Conservation (phyloP, 2,329 filamentous ascomycete genomes). For the Thielaviopsis musarum region DNA sequence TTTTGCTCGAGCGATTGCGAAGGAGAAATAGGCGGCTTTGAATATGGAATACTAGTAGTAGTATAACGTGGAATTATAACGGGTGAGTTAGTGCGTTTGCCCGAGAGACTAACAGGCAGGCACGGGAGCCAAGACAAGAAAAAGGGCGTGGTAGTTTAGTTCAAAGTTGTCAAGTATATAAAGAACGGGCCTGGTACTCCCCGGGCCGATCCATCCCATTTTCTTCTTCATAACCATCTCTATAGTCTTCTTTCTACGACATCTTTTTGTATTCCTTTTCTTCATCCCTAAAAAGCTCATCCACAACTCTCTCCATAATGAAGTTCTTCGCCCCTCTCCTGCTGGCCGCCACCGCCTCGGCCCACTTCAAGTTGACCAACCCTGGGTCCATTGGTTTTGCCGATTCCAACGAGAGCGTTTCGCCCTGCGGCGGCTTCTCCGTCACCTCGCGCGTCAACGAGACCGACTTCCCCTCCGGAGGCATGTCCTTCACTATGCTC, state of each 20-base stretch:
- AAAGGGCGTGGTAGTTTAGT: background rate
- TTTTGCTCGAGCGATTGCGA: too few relatives aligned
- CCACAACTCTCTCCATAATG: background rate
- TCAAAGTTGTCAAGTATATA: background rate
- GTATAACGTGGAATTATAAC: too few relatives aligned
- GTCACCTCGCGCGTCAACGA: slow-evolving; percentile 10
- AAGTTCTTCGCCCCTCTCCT: slow-evolving; percentile 10
- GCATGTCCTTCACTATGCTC: slow-evolving; percentile 8
- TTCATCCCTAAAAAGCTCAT: too few relatives aligned
- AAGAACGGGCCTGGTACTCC: background rate
- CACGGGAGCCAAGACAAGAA: background rate
- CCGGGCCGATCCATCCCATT: background rate
- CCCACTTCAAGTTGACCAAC: slow-evolving; percentile 11
- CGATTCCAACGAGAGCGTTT: slow-evolving; percentile 9
- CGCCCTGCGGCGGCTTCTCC: slow-evolving; percentile 11
- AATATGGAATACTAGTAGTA: too few relatives aligned
- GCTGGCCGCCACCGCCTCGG: slow-evolving; percentile 8
- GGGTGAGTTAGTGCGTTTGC: too few relatives aligned
- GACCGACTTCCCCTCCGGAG: slow-evolving; percentile 8
- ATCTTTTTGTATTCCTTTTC: background rate
- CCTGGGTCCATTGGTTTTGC: slow-evolving; percentile 10
- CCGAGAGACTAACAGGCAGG: background rate
- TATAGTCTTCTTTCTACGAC: background rate
- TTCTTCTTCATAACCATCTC: background rate
- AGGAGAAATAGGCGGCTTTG: too few relatives aligned